Evolutionary conservation across 805 yeast genomes (phyloP), one percentile per base, ranked within the genome.

Genomic region (Kodamaea kaohsiungensis): DNA sequence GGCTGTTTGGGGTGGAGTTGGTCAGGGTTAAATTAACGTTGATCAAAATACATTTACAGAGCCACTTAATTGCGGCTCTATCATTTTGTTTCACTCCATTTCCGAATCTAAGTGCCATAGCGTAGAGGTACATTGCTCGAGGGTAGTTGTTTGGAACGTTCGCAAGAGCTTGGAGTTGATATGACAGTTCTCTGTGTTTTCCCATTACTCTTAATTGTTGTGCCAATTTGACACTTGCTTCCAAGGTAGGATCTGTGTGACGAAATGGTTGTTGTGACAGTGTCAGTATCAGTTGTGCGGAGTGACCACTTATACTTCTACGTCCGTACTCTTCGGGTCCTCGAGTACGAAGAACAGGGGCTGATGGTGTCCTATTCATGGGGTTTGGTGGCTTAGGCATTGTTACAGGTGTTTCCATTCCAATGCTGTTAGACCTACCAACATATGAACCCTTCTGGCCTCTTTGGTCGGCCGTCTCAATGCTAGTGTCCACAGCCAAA

Each of bases 151-250:
- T 77, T 7, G 89, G 88, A n/a, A 73, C 68, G 52, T 76, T 75
- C 4, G 92, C 87, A 1, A 89, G 88, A 30, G 79, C 74, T 58
- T 83, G 85, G 52, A 89, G 71, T 59, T 85, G 89, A 60, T 85
- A 83, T 1, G 91, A 79, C 2, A 91, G 86, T 61, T 86, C 93
- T 46, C 84, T 77, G 38, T 83, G 79, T 51, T 85, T 81, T 1
- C 89, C 90, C 33, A 78, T 68, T 40, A 78, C 78, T 52, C 88
- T 75, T 48, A 84, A 69, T 15, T 77, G 76, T 7, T 76, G 68
- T 0, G 87, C 87, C 56, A 72, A 59, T 12, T 69, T 64, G 0
- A 77, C 76, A 48, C 81, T 61, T 7, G 73, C 52, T 13, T 72
- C 76, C 53, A 46, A 25, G 35, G 22, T 48, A 33, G 39, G 35